Base-by-base conservation (phyloP, 2,329 filamentous ascomycete genomes). In the Falciphora oryzae region DNA sequence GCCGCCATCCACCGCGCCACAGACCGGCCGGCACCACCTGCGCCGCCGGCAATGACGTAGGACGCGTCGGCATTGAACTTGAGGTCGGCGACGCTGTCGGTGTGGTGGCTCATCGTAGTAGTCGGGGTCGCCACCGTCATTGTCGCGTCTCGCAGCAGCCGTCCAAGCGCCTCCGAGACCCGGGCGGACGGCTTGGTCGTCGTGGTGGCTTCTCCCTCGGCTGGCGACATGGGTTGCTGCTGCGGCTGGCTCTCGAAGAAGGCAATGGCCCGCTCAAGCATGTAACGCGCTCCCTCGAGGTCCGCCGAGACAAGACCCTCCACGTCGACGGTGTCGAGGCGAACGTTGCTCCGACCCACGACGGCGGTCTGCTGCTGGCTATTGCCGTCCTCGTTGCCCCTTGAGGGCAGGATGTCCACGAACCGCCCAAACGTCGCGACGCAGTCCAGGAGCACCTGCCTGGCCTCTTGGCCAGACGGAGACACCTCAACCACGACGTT, bases 1-100 rank as follows among this genome's bases (percentile, higher is more conserved):
- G 59, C 57, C 1, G 64, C 69, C 69, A 71, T 67, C 69, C 69
- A 71, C n/a, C 63, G 63, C 1, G 68, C 59, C n/a, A 71, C 64
- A n/a, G 64, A 65, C 22, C 69, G 63, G 14, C 72, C 73, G 0
- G 73, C 66, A 2, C 72, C 73, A 1, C 72, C 72, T 10, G 71
- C 65, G 0, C 73, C 72, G 7, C 73, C 73, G 1, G 69, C 66
- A 32, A 74, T 67, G 2, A 74, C 50, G 57, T 72, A 73, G 2
- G 70, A 69, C 3, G 67, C 69, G 6, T 67, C 62, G 1, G 67
- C 31, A 27, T 67, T 57, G 25, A 71, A 67, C 2, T 13, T 18
- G 25, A 44, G 29, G 6, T 22, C 27, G 27, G 32, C n/a, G 38
- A 4, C 63, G 44, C 22, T n/a, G 25, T 29, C 22, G 14, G 4